Base-by-base conservation (phyloP, 2,329 filamentous ascomycete genomes). In the Penicillium sp. region DNA sequence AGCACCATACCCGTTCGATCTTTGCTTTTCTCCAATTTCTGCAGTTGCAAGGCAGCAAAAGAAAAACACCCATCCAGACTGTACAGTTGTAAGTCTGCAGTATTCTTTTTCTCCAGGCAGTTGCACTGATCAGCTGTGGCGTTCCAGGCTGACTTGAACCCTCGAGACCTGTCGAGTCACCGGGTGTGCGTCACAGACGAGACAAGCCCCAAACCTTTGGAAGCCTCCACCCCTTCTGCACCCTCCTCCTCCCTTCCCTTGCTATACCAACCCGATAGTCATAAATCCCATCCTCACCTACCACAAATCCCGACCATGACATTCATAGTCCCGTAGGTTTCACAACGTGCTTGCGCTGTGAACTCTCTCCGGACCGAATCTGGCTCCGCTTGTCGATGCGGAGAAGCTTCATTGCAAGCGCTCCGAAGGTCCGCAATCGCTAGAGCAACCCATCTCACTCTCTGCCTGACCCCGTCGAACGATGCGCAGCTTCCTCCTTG, bases 161-260 rank as follows among this genome's bases (percentile, higher is more conserved):
- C 62, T 62, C 61, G 64, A 65, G 66, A 67, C 64, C 60, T 64
- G 61, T 74, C 75, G 75, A 79, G 77, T 79, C 77, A 79, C 75
- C 74, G 72, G 74, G 72, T 73, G 70, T 79, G 77, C 77, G 77
- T 79, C 77, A 79, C 77, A 75, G 71, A 72, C 68, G 26, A 55
- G 38, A 44, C 53, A 35, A 35, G 53, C 38, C 53, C 33, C 37
- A 42, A 51, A 55, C 59, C 59, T 60, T 53, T 33, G 30, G 30
- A 33, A 33, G 30, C 26, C 53, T 65, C 62, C 61, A 64, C 62
- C 63, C 65, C 61, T 63, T 51, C 56, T 56, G 64, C 63, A 62
- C 65, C 62, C 60, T 56, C 60, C 54, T 53, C 53, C 47, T 60
- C 24, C 45, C 40, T 65, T 42, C 30, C 55, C 35, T 33, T 38